Base-by-base conservation (phyloP, 2,329 filamentous ascomycete genomes). In the Claviceps arundinis region DNA sequence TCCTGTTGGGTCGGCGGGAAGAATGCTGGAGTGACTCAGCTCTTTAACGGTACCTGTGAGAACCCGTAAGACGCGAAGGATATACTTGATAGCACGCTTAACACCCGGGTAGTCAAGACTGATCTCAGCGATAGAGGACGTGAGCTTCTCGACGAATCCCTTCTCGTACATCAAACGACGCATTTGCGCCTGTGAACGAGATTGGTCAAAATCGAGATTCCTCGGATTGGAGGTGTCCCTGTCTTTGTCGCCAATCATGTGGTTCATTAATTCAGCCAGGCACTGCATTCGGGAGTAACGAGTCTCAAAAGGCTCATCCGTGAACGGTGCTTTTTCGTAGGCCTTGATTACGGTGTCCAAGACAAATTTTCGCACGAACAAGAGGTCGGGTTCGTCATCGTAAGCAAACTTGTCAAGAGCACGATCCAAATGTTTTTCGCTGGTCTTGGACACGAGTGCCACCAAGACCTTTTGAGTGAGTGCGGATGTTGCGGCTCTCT, bases 151-250 rank as follows among this genome's bases (percentile, higher is more conserved):
- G 55, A 97, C 84, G 65, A 93, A 95, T 52, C 94, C 89, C 71
- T 97, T 98, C 70, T 98, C 93, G 61, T 95, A 97, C 93, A 98
- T 98, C 55, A 96, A 82, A 58, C 89, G 88, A 37, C 88, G 85
- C 59, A 98, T 78, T 62, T 95, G 89, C 60, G 85, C 83, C 56
- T 90, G 85, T 7, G 89, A 90, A 44, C 75, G 72, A 24, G 66
- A 64, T 45, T 71, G 62, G 50, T 65, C 56, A 47, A 65, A 64
- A 58, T 75, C 61, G 51, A 71, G 57, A 60, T 66, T 55, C 65
- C 73, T 55, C n/a, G 59, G 55, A 41, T 67, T 68, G 55, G 69
- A 70, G 57, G 69, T 69, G 16, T 80, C 76, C 60, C 79, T 85
- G 14, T 89, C 81, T 64, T 85, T 86, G 45, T 88, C 87, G 52